phyloP scores from a whole-genome alignment of 306 rosid genomes.

The Cercis canadensis region DNA sequence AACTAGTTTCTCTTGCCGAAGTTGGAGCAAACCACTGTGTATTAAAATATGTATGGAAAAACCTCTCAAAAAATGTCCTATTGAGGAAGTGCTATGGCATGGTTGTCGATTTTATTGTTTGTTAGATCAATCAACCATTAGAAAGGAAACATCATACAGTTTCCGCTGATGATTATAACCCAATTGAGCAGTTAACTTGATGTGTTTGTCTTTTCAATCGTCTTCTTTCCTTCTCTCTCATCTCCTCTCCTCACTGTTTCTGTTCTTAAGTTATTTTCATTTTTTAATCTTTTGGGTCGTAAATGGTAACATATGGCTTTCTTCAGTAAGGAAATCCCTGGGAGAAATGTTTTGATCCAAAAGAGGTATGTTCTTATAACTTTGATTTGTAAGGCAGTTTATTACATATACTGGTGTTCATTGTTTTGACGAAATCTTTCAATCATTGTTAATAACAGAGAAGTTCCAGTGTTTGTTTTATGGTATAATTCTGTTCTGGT shows the following conservation, averaged over 20 bases:
- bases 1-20: background rate
- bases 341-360: constrained; percentile 57
- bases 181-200: too few relatives aligned
- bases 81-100: background rate
- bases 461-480: background rate
- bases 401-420: constrained; percentile 20
- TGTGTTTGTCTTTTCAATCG: background rate
- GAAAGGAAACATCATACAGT: background rate
- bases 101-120: background rate
- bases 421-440: background rate
- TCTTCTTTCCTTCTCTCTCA: background rate
- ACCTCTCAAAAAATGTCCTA: too few relatives aligned
- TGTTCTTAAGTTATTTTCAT: constrained; percentile 8
- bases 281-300: background rate
- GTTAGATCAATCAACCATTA: background rate
- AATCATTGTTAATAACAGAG: constrained; percentile 5
- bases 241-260: background rate
- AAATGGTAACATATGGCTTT: background rate
- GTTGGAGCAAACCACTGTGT: background rate
- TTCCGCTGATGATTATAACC: constrained; percentile 5
- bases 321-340: constrained; percentile 16
- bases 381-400: constrained; percentile 25
- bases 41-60: background rate
- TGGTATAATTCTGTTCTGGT: constrained; percentile 8
- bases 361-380: constrained; percentile 53